A percentile compares a stretch with the other conserved stretches of the same genome.
Conservation (phyloP, 2,329 filamentous ascomycete species). For the Hirsutella thompsonii region DNA sequence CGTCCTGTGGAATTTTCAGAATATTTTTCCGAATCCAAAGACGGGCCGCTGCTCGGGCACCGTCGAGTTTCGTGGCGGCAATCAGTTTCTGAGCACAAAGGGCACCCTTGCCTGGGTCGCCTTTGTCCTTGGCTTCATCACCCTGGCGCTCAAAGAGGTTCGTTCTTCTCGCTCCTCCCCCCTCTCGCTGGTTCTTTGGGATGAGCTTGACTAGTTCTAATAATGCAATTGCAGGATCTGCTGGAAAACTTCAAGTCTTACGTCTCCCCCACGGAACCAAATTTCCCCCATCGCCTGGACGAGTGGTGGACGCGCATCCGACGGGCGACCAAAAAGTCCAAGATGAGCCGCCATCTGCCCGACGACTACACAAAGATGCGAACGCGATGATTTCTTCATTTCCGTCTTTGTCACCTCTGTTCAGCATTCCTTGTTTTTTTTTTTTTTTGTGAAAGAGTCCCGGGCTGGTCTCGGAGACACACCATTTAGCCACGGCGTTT, state of each 20-base stretch:
- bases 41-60: slow-evolving; percentile 23
- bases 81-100: slow-evolving; percentile 23
- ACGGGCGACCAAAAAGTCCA: slow-evolving; percentile 20
- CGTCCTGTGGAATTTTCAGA: slow-evolving; percentile 27
- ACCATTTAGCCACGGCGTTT: too few relatives aligned
- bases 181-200: too few relatives aligned
- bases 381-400: slow-evolving; percentile 5
- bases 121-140: slow-evolving; percentile 25
- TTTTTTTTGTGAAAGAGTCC: too few relatives aligned
- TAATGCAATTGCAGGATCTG: slow-evolving; percentile 20
- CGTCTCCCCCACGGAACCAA: slow-evolving; percentile 13
- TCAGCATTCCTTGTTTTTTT: too few relatives aligned
- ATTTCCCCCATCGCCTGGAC: slow-evolving; percentile 14
- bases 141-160: slow-evolving; percentile 21
- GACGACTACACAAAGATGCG: slow-evolving; percentile 20
- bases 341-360: slow-evolving; percentile 19
- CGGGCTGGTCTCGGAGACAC: too few relatives aligned
- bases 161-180: too few relatives aligned
- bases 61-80: slow-evolving; percentile 25
- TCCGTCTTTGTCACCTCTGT: background rate
- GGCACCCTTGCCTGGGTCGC: slow-evolving; percentile 25
- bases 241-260: slow-evolving; percentile 15
- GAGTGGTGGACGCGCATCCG: slow-evolving; percentile 22
- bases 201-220: too few relatives aligned
- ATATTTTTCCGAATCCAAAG: slow-evolving; percentile 23